phyloP scores from a whole-genome alignment of 2,329 filamentous ascomycete genomes.

The Penicillium corylophilum region DNA sequence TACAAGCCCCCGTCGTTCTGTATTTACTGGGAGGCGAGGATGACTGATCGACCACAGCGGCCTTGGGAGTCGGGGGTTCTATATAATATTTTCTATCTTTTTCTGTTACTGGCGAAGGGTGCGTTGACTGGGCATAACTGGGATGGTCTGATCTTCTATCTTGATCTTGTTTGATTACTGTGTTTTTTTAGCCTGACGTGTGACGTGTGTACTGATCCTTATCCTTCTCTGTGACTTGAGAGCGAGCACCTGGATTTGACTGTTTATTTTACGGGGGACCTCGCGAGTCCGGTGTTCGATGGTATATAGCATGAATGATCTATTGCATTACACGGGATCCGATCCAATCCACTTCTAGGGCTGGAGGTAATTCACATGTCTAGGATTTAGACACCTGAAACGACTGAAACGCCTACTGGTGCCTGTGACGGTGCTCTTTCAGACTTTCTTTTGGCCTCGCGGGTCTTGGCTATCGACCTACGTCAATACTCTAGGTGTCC shows the following conservation, averaged over 20 bases:
- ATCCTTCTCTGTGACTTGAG: slow-evolving; percentile 16
- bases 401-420: no score
- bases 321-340: neutral
- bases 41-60: slow-evolving; percentile 14
- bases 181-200: slow-evolving; percentile 25
- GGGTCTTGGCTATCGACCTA: neutral
- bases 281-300: slow-evolving; percentile 14
- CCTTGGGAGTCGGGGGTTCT: slow-evolving; percentile 16
- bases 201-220: slow-evolving; percentile 25
- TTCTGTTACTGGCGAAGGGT: slow-evolving; percentile 15
- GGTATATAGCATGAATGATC: slow-evolving; percentile 23
- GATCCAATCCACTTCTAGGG: neutral
- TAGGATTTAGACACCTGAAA: no score
- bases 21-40: slow-evolving; percentile 9
- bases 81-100: neutral
- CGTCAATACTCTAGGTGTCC: neutral
- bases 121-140: slow-evolving; percentile 13
- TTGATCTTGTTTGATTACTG: slow-evolving; percentile 8
- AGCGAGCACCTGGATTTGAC: slow-evolving; percentile 18
- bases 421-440: no score
- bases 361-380: no score
- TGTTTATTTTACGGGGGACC: slow-evolving; percentile 16
- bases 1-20: slow-evolving; percentile 5
- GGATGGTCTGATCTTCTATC: slow-evolving; percentile 11
- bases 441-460: neutral